These are phyloP conservation scores for Draba incana DNA, from an alignment of 345 rosid genomes.

Conservation along the genomic window DNA sequence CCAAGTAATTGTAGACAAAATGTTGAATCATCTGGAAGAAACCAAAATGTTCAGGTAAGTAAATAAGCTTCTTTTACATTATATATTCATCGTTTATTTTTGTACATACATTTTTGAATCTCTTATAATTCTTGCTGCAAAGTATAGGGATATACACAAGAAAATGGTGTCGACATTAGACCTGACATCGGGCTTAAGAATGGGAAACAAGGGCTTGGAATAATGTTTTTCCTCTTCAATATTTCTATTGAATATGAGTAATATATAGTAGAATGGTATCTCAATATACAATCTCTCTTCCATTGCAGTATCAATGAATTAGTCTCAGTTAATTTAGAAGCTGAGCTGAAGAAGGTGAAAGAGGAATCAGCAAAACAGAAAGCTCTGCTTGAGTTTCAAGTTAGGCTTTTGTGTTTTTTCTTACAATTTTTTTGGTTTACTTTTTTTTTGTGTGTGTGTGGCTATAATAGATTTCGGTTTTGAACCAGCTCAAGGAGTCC, in stretches of 20 bases:
- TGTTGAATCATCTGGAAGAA: constrained; percentile 11
- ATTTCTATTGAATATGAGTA: not conserved
- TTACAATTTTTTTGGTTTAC: not conserved
- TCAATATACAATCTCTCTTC: constrained; percentile 3
- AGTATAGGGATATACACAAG: constrained; percentile 10
- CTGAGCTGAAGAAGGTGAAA: constrained; percentile 23
- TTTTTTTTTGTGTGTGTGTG: not conserved
- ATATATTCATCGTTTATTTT: not conserved
- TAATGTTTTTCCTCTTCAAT: constrained; percentile 24
- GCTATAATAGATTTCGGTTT: not conserved
- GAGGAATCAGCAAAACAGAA: constrained; percentile 27
- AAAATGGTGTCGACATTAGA: not conserved
- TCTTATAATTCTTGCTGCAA: constrained; percentile 2
- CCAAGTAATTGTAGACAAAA: not conserved
- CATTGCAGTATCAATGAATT: constrained; percentile 1
- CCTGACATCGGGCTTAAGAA: not conserved
- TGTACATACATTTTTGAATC: not conserved
- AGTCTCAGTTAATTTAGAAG: constrained; percentile 20
- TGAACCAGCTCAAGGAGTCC: constrained; percentile 42
- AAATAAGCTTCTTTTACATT: not conserved
- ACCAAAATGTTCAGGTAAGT: constrained; percentile 7
- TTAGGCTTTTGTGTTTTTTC: not conserved
- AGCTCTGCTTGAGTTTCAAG: not conserved
- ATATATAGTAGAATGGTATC: not conserved
- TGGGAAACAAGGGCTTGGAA: constrained; percentile 17